These are phyloP conservation scores for Syzygium malaccense DNA, from an alignment of 441 rosid species.

Conservation along the genomic window DNA sequence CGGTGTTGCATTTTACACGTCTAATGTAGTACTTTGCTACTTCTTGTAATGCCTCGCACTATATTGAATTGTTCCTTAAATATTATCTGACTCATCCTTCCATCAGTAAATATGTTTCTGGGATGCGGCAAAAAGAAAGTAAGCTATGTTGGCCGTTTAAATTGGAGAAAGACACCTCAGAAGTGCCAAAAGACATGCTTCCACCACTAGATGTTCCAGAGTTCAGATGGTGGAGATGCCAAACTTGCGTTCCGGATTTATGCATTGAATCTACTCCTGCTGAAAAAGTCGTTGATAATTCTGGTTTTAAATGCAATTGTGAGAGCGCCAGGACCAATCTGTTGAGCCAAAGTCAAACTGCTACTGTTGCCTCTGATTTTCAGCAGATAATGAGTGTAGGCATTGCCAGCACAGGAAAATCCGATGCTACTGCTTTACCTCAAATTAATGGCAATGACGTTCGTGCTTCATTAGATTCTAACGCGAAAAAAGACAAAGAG, in stretches of 20 bases:
- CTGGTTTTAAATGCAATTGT: slow-evolving; percentile 18
- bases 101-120: slow-evolving; percentile 80
- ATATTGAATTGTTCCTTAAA: neutral
- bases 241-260: slow-evolving; percentile 37
- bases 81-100: neutral
- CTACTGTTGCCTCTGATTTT: slow-evolving; percentile 17
- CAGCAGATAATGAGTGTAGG: slow-evolving; percentile 19
- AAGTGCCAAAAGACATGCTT: slow-evolving; percentile 29
- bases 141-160: slow-evolving; percentile 75
- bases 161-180: slow-evolving; percentile 25
- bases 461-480: slow-evolving; percentile 16
- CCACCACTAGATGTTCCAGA: slow-evolving; percentile 62
- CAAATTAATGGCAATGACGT: slow-evolving; percentile 11
- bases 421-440: slow-evolving; percentile 18
- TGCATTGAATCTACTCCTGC: slow-evolving; percentile 15
- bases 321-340: slow-evolving; percentile 19
- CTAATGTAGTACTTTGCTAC: neutral
- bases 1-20: neutral
- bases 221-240: slow-evolving; percentile 71
- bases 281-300: slow-evolving; percentile 13
- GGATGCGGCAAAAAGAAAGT: slow-evolving; percentile 51
- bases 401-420: slow-evolving; percentile 16
- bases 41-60: neutral
- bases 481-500: slow-evolving; percentile 21
- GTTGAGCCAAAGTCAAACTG: slow-evolving; percentile 22